Percentiles rank a stretch among this genome's conserved stretches.
Conservation (phyloP, 148 eudicot species). For the Cornus controversa region DNA sequence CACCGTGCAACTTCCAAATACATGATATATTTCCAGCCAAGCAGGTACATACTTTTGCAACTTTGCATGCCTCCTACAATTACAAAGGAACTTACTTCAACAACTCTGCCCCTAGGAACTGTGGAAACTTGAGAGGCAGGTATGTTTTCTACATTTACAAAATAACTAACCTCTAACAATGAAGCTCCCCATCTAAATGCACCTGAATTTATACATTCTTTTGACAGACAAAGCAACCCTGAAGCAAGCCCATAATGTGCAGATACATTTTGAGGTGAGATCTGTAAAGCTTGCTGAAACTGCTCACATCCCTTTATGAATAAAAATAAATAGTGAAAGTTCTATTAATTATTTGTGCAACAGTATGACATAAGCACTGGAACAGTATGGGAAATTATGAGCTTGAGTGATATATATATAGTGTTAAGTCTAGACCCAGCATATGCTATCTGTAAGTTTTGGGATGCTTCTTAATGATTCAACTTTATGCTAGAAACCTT, state of each 20-base stretch:
- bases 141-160: constrained; percentile 5
- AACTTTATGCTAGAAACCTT: not conserved
- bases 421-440: not conserved
- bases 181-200: constrained; percentile 95
- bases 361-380: not conserved
- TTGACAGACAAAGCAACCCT: constrained; percentile 77
- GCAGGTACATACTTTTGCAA: constrained; percentile 43
- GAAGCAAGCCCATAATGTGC: constrained; percentile 91
- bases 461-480: not conserved
- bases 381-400: not conserved
- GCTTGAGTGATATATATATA: not conserved
- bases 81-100: constrained; percentile 9
- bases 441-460: not conserved
- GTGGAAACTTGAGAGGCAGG: not conserved
- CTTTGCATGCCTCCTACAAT: constrained; percentile 77
- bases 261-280: constrained; percentile 61
- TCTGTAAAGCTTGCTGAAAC: constrained; percentile 67
- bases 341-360: not conserved
- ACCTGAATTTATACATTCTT: constrained; percentile 78
- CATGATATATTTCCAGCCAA: constrained; percentile 73
- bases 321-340: constrained; percentile 11
- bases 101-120: not conserved
- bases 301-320: constrained; percentile 72
- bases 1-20: constrained; percentile 90
- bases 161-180: constrained; percentile 68